Evolutionary conservation across 1,284 basidiomycete genomes (phyloP), one percentile per base, ranked within the genome.

Genomic region (Apiotrichum sp.): DNA sequence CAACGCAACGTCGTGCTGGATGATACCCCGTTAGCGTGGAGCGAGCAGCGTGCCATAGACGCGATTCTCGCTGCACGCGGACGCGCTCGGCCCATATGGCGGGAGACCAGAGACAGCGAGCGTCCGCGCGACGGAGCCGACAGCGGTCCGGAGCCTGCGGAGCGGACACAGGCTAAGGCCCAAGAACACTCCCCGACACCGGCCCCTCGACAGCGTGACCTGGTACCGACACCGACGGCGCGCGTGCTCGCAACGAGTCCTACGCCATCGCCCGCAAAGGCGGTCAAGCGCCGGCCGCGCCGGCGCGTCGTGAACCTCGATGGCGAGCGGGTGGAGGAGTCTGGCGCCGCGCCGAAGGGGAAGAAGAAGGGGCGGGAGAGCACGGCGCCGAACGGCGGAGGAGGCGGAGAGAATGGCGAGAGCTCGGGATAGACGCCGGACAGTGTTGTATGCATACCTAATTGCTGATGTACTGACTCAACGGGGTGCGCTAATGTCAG

Each of bases 11-110:
- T 93, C 39, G 71, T 78, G 22, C 71, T 97, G 39, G 93, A 97
- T 70, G 91, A 89, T 22, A 79, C 82, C 9, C 76, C 77, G 6
- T 85, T 88, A 5, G 83, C 84, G 6, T 89, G 86, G 75, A 85
- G 85, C 67, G 93, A 97, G 78, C 50, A 35, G 31, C 39, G 52
- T 6, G 38, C 41, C 7, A 48, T 54, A 2, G 57, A 55, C 14
- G 50, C 53, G 3, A 47, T 47, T 10, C 50, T 58, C 14, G 52
- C 53, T 2, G 39, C 45, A 22, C 14, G 47, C 6, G 57, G 57
- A 3, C 47, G 36, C 4, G 4, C 34, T 4, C 47, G 47, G 14
- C 40, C 10, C 6, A 16, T n/a, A 41, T 16, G n/a, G 6, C 40
- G n/a, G 6, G 11, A 6, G 40, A 14, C 9, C 35, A 48, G 31